Base-by-base conservation (phyloP, 768 basidiomycete genomes). In the Russula abietina region DNA sequence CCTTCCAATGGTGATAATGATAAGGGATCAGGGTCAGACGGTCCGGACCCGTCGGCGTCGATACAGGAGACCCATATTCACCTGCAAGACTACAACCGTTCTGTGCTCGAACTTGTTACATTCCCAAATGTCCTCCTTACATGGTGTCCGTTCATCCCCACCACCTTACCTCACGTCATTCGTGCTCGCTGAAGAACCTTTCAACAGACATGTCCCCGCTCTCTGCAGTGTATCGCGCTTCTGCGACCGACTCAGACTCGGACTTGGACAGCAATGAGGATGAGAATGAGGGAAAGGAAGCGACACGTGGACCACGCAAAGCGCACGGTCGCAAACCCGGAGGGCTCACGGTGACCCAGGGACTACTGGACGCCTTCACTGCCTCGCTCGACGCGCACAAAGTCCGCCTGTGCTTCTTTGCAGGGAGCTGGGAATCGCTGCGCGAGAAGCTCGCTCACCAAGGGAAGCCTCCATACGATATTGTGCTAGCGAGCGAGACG, bases 401-500 rank as follows among this genome's bases (percentile, higher is more conserved):
- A 43, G 76, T 98, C 65, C 70, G 78, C 32, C 71, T 99, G 11
- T 78, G 81, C 24, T 90, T 98, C 74, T 92, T 87, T 70, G 80
- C 85, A 24, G 95, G 96, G 2, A 82, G 89, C 17, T 99, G 96
- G 96, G 74, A 78, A 19, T 71, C 75, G 11, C 85, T 86, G 33
- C 41, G 24, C 14, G 38, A 48, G 26, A 62, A 64, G 28, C 38
- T 26, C 16, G 1, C 32, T 4, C 30, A 28, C 55, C 26, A 46
- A 11, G 30, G 60, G 74, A 1, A 73, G 9, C 70, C 67, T 2
- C 46, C 30, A 7, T 93, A 89, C 73, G 82, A 93, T 68, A 66
- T 94, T 48, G 77, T 97, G 2, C 75, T 98, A 55, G 93, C 93
- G 0, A 91, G 91, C 28, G 96, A 99, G 75, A 98, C 96, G 45